Conservation (phyloP, 352 stramenopile genomes). For the Phytophthora pluvialis region DNA sequence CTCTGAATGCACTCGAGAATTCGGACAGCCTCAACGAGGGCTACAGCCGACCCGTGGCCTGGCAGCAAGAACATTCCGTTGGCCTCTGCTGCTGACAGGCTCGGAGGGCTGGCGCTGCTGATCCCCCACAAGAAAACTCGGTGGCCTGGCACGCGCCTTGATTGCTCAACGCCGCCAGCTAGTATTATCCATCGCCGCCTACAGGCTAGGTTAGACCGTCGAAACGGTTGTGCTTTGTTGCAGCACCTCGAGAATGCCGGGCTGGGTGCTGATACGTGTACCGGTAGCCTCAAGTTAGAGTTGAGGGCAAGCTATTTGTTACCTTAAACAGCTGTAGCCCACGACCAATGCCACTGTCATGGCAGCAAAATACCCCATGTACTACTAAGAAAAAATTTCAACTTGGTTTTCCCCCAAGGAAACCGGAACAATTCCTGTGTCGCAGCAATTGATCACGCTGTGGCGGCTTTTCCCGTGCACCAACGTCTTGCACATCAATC, state of each 20-base stretch:
- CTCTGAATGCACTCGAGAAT: slow-evolving; percentile 8
- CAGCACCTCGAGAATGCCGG: not conserved
- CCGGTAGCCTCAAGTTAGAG: too few relatives aligned
- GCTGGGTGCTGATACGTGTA: too few relatives aligned
- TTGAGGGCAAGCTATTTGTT: too few relatives aligned
- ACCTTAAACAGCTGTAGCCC: too few relatives aligned
- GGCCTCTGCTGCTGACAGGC: not conserved
- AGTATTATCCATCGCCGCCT: slow-evolving; percentile 15
- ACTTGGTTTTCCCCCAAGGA: not conserved
- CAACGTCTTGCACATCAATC: not conserved
- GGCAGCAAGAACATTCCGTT: slow-evolving; percentile 12
- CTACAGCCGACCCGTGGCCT: not conserved
- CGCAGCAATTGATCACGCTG: not conserved
- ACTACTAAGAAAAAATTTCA: not conserved
- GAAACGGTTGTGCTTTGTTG: slow-evolving; percentile 1
- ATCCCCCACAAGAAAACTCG: slow-evolving; percentile 19
- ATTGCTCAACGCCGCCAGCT: slow-evolving; percentile 11
- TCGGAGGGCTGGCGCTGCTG: not conserved
- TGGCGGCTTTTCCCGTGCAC: not conserved
- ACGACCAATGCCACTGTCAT: too few relatives aligned
- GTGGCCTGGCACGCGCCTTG: too few relatives aligned
- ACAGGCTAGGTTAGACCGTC: slow-evolving; percentile 5
- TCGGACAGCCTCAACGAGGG: slow-evolving; percentile 12
- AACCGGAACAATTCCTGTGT: too few relatives aligned
- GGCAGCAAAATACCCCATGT: not conserved